Evolutionary conservation across 2,329 filamentous ascomycete genomes (phyloP).

Genomic region (Monilinia fructicola): DNA sequence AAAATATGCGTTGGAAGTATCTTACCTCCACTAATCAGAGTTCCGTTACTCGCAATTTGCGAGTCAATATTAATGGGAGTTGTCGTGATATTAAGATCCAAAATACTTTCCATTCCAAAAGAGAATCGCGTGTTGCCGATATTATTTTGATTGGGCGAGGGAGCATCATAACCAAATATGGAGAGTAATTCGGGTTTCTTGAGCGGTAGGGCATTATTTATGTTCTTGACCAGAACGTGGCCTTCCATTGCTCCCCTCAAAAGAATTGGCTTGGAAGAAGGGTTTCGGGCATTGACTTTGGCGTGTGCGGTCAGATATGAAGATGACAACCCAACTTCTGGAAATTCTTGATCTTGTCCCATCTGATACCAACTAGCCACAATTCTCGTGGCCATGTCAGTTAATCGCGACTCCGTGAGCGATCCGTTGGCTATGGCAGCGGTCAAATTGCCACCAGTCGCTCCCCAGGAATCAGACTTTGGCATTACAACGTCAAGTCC

Average conservation of each 20-base stretch:
- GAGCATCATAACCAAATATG: background rate
- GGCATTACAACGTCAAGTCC: conserved; percentile 67
- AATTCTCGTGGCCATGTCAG: conserved; percentile 64
- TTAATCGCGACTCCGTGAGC: conserved; percentile 43
- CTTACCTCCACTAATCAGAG: background rate
- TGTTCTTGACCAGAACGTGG: background rate
- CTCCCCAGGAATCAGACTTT: conserved; percentile 28
- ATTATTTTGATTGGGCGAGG: background rate
- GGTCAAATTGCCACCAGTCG: conserved; percentile 42
- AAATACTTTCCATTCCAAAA: background rate
- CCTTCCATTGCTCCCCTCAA: background rate
- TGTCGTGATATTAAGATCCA: background rate
- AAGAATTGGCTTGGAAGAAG: conserved; percentile 33
- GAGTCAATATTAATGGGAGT: background rate
- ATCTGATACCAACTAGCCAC: conserved; percentile 59
- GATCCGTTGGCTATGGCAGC: conserved; percentile 61
- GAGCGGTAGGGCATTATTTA: background rate
- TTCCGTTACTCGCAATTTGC: background rate
- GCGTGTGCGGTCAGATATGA: conserved; percentile 52
- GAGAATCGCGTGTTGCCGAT: background rate
- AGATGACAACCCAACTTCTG: conserved; percentile 51
- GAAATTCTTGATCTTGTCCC: conserved; percentile 51
- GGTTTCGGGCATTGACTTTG: conserved; percentile 56
- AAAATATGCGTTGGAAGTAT: background rate
- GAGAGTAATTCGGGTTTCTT: background rate